Percentiles rank a stretch among this genome's conserved stretches.
These are phyloP conservation scores for Gossypium lobatum DNA, from an alignment of 441 rosid species.

Conservation along the genomic window DNA sequence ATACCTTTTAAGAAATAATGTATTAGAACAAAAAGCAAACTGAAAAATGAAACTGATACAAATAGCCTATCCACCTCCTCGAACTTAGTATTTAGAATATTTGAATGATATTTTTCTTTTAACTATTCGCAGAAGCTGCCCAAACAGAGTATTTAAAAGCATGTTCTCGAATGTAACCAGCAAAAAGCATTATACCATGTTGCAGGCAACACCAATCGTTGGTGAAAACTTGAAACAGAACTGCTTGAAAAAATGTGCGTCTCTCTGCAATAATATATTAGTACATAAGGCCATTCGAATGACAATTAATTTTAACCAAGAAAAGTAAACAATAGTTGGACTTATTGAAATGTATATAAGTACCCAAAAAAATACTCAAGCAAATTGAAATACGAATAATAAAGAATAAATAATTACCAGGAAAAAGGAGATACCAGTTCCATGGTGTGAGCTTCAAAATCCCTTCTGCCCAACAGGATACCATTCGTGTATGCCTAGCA, in stretches of 20 bases:
- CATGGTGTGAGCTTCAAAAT: slow-evolving; percentile 35
- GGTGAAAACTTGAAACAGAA: slow-evolving; percentile 73
- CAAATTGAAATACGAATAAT: slow-evolving; percentile 16
- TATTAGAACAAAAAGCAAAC: not conserved
- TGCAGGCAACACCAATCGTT: slow-evolving; percentile 45
- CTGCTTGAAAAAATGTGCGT: slow-evolving; percentile 45
- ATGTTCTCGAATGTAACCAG: not conserved
- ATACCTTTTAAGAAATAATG: not conserved
- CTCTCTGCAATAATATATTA: slow-evolving; percentile 51
- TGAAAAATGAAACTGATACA: slow-evolving; percentile 5
- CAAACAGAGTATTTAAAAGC: slow-evolving; percentile 6
- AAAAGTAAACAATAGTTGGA: not conserved
- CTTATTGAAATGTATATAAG: not conserved
- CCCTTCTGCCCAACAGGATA: slow-evolving; percentile 35
- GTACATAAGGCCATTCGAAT: slow-evolving; percentile 2
- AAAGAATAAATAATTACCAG: slow-evolving; percentile 62
- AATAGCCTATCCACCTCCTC: slow-evolving; percentile 12
- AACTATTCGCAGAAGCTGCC: not conserved
- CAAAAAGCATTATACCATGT: slow-evolving; percentile 54
- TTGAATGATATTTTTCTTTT: slow-evolving; percentile 4
- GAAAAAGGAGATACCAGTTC: slow-evolving; percentile 84
- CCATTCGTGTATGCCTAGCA: slow-evolving; percentile 46
- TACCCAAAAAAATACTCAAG: not conserved
- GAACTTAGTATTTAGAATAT: slow-evolving; percentile 7
- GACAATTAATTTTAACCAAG: not conserved